A percentile compares a stretch with the other conserved stretches of the same genome.
These are phyloP conservation scores for Paraurostyla sp. DNA, from an alignment of 73 alveolate species.

Conservation along the genomic window DNA sequence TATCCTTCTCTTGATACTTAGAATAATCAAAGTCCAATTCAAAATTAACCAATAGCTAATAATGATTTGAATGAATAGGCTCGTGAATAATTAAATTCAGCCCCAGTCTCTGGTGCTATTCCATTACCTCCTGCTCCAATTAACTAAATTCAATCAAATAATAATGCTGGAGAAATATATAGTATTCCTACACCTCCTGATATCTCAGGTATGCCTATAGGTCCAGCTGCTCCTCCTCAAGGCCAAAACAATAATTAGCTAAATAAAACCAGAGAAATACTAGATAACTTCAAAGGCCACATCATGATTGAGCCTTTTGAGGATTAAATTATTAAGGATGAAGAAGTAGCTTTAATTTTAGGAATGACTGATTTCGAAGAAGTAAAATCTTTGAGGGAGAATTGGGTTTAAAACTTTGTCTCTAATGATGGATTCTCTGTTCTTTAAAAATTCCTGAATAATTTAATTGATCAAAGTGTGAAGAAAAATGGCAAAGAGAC, in stretches of 20 bases:
- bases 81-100: neutral
- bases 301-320: neutral
- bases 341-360: neutral
- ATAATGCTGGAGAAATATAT: too few species aligned
- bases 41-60: neutral
- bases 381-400: neutral
- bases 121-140: constrained; percentile 24
- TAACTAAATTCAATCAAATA: too few species aligned
- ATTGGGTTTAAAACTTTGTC: constrained; percentile 17
- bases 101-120: constrained; percentile 45
- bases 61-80: constrained; percentile 5
- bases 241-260: neutral
- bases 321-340: constrained; percentile 7
- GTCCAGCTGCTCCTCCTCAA: neutral
- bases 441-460: neutral
- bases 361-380: neutral
- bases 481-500: neutral
- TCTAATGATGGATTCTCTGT: constrained; percentile 16
- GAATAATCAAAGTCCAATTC: neutral
- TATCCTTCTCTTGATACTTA: neutral
- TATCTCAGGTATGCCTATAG: neutral
- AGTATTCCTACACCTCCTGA: constrained; percentile 31
- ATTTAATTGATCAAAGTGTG: neutral
- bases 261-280: constrained; percentile 17
- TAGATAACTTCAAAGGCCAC: constrained; percentile 43